Conservation (phyloP, 106 monocot genomes). For the Hemerocallis citrina region DNA sequence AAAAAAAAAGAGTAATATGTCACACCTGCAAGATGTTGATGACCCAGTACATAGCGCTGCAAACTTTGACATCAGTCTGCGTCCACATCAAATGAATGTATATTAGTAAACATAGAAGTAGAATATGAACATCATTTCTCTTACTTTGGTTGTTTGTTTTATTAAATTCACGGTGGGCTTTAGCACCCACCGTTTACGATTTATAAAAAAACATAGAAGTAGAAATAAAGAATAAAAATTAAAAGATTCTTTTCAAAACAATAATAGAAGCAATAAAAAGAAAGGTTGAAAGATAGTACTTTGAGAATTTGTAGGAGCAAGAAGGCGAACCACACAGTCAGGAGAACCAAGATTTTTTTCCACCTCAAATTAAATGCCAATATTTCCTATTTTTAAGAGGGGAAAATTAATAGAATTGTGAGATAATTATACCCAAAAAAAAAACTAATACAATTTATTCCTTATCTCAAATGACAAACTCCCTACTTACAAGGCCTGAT, state of each 20-base stretch:
- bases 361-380: constrained; percentile 66
- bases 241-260: background rate
- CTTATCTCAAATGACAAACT: too few species aligned
- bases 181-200: too few species aligned
- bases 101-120: background rate
- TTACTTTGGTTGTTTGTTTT: too few species aligned
- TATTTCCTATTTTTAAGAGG: constrained; percentile 56
- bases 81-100: background rate
- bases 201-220: too few species aligned
- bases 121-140: too few species aligned
- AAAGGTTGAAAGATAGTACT: constrained; percentile 9
- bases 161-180: too few species aligned
- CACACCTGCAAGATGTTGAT: constrained; percentile 74
- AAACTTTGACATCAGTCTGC: constrained; percentile 49
- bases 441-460: too few species aligned
- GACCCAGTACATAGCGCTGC: constrained; percentile 68
- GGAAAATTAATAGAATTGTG: too few species aligned
- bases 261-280: background rate
- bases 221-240: too few species aligned
- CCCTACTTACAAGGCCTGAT: constrained; percentile 48
- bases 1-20: background rate
- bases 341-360: constrained; percentile 55
- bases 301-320: constrained; percentile 79
- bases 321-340: constrained; percentile 73
- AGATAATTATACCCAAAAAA: too few species aligned